A percentile compares a stretch with the other conserved stretches of the same genome.
Conservation (phyloP, 495 filamentous ascomycete species). For the Penicillium turbatum region DNA sequence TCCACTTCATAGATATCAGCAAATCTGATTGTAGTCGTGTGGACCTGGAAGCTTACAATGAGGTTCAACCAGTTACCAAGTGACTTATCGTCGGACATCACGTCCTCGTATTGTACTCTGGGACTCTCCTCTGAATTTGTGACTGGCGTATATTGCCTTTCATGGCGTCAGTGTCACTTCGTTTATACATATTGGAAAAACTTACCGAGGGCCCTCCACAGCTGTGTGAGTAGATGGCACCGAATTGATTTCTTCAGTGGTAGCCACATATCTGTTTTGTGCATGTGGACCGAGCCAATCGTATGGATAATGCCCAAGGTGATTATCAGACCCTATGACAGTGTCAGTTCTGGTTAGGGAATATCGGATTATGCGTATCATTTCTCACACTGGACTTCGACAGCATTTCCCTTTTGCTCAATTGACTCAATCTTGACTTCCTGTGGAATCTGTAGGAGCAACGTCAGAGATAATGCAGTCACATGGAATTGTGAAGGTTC, state of each 20-base stretch:
- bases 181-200: background rate
- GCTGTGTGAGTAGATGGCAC: background rate
- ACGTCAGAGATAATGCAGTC: background rate
- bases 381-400: constrained; percentile 30
- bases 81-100: constrained; percentile 55
- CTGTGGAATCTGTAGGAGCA: constrained; percentile 43
- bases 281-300: constrained; percentile 35
- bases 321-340: constrained; percentile 44
- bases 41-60: constrained; percentile 45
- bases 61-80: constrained; percentile 53
- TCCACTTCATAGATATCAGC: constrained; percentile 37
- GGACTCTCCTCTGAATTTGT: constrained; percentile 36
- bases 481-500: background rate
- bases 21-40: background rate
- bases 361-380: background rate
- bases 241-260: background rate
- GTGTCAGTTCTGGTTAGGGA: constrained; percentile 16
- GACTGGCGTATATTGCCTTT: constrained; percentile 28
- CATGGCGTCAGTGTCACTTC: background rate
- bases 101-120: constrained; percentile 50
- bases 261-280: background rate
- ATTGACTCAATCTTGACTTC: constrained; percentile 42
- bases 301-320: constrained; percentile 54
- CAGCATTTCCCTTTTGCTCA: background rate
- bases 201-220: background rate